Percentiles rank a stretch among this genome's conserved stretches.
Conservation (phyloP, 2,329 filamentous ascomycete genomes). For the Xylariaceae sp. region DNA sequence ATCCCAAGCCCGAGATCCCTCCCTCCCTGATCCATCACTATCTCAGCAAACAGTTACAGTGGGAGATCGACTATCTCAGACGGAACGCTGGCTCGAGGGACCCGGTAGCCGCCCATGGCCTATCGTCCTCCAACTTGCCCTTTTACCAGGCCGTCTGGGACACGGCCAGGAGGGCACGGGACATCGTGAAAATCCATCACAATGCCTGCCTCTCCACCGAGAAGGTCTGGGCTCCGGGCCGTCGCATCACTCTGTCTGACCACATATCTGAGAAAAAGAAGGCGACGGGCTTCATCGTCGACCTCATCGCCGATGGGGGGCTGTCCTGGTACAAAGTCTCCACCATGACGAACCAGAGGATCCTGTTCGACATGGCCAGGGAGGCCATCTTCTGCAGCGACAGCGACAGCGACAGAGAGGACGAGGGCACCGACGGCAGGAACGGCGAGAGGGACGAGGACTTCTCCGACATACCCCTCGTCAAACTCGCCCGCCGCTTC, state of each 20-base stretch:
- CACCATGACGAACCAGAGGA: slow-evolving; percentile 22
- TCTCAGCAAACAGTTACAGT: slow-evolving; percentile 13
- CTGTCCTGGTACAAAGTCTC: slow-evolving; percentile 26
- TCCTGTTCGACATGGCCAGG: slow-evolving; percentile 25
- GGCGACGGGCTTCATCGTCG: slow-evolving; percentile 17
- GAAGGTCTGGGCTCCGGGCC: slow-evolving; percentile 16
- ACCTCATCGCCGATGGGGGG: slow-evolving; percentile 23
- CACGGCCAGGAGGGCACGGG: slow-evolving; percentile 19
- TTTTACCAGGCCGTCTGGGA: slow-evolving; percentile 24
- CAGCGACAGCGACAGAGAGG: slow-evolving; percentile 17
- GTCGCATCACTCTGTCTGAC: slow-evolving; percentile 20
- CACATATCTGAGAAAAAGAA: slow-evolving; percentile 17
- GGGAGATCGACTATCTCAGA: slow-evolving; percentile 15
- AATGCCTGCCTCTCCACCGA: slow-evolving; percentile 11
- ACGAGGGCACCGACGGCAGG: slow-evolving; percentile 1
- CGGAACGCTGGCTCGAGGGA: slow-evolving; percentile 12
- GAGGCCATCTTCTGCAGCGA: slow-evolving; percentile 24
- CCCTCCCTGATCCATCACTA: no score
- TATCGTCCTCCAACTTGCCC: slow-evolving; percentile 21
- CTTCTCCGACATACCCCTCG: slow-evolving; percentile 20
- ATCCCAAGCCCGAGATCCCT: no score
- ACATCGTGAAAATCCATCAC: slow-evolving; percentile 23
- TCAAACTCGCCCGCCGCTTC: slow-evolving; percentile 22
- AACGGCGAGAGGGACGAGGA: slow-evolving; percentile 4
- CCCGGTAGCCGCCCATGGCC: slow-evolving; percentile 14